Evolutionary conservation across 2,329 filamentous ascomycete species (phyloP).

Genomic region (Talaromyces islandicus): DNA sequence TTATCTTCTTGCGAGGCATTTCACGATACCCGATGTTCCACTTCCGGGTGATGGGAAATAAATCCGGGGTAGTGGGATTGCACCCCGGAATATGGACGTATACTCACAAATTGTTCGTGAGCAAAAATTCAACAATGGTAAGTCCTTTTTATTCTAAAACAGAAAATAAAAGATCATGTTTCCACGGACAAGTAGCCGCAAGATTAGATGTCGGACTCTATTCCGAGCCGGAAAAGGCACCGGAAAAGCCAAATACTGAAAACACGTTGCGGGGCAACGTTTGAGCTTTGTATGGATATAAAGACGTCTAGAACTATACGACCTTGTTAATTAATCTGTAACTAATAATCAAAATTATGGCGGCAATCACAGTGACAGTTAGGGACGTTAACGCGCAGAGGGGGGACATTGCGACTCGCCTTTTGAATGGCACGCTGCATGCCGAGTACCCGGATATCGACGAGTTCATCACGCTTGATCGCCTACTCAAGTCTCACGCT

Average conservation of each 20-base stretch:
- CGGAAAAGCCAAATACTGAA: background rate
- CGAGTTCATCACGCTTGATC: background rate
- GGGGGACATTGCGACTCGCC: background rate
- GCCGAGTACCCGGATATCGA: background rate
- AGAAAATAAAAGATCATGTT: background rate
- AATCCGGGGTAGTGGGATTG: background rate
- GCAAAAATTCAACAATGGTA: background rate
- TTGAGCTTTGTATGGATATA: background rate
- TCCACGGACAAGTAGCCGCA: background rate
- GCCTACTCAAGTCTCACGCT: background rate
- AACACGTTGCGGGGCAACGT: background rate
- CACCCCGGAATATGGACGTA: background rate
- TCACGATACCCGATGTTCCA: background rate
- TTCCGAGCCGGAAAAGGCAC: background rate
- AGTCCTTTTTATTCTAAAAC: background rate
- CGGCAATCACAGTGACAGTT: background rate
- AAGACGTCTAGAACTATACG: background rate
- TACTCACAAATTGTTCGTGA: background rate
- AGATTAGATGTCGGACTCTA: background rate
- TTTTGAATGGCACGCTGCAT: background rate
- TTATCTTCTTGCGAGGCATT: background rate
- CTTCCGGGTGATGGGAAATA: background rate
- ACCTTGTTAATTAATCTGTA: background rate
- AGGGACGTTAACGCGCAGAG: background rate
- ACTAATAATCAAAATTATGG: background rate